A percentile compares a stretch with the other conserved stretches of the same genome.
Conservation (phyloP, 2,329 filamentous ascomycete species). For the Fusarium mangiferae region DNA sequence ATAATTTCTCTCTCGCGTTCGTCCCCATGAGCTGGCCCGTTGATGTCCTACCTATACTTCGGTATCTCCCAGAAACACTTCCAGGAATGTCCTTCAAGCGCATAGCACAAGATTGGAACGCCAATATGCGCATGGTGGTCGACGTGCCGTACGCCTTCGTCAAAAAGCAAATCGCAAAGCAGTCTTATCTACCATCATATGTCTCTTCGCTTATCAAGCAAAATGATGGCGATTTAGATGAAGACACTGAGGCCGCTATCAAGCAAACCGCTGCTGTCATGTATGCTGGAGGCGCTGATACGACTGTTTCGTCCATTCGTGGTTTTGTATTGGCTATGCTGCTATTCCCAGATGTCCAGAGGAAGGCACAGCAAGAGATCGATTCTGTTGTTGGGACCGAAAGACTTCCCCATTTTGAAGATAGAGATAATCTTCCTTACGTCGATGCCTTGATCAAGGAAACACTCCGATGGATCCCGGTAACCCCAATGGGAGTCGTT, state of each 20-base stretch:
- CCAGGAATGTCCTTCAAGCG: slow-evolving; percentile 44
- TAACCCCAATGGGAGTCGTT: slow-evolving; percentile 48
- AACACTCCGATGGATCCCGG: slow-evolving; percentile 38
- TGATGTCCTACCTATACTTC: slow-evolving; percentile 42
- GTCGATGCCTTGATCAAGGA: slow-evolving; percentile 45
- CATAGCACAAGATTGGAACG: slow-evolving; percentile 35
- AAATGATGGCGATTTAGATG: not conserved
- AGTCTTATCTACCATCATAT: slow-evolving; percentile 24
- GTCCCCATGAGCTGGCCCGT: not conserved
- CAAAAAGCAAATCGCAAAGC: slow-evolving; percentile 26
- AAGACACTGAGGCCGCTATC: not conserved
- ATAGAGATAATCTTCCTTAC: slow-evolving; percentile 43
- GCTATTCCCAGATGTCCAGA: slow-evolving; percentile 21
- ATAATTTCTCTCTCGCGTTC: not conserved
- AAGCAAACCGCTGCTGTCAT: not conserved
- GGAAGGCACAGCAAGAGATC: slow-evolving; percentile 39
- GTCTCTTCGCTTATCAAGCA: slow-evolving; percentile 35
- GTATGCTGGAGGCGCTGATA: slow-evolving; percentile 3
- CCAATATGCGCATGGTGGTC: not conserved
- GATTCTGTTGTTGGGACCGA: slow-evolving; percentile 38
- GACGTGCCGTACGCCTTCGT: slow-evolving; percentile 43
- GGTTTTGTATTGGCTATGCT: slow-evolving; percentile 32
- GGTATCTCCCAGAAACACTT: slow-evolving; percentile 39
- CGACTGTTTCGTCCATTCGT: not conserved
- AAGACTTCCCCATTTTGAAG: slow-evolving; percentile 38